Base-by-base conservation (phyloP, 345 rosid genomes). In the Populus pruinosa region DNA sequence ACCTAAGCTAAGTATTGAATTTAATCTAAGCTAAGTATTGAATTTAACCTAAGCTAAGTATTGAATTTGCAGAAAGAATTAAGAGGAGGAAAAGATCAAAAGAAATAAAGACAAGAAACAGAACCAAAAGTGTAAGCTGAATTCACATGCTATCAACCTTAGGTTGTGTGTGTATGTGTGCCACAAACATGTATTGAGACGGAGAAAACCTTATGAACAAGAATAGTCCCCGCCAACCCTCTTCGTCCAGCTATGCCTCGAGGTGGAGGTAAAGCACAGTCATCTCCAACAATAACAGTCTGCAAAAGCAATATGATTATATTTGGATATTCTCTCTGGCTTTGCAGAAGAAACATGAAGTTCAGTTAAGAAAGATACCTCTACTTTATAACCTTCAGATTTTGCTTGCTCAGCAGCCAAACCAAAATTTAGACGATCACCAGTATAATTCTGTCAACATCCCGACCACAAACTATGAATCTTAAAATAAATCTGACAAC, bases 321-420 rank as follows among this genome's bases (percentile, higher is more conserved):
- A 18, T 68, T 6, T n/a, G 14, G 25, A 23, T 43, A 33, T 67
- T 67, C 43, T 69, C 50, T 69, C 72, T 23, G 41, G 70, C 17
- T 11, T 23, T 39, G 72, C 35, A 23, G 23, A 9, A 69, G 72
- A 39, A 23, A 59, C 64, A 23, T 41, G 18, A 25, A 67, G 27
- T n/a, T 43, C 14, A 23, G 53, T n/a, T 38, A 39, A 23, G 8
- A 55, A 9, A 71, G 76, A 31, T 85, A 95, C 99, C 93, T 95
- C 98, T 56, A 95, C 87, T 87, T 92, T 88, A 81, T 90, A 95
- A 81, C 98, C 99, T 88, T 95, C 99, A 76, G 97, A 89, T 87
- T 92, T 93, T 77, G 99, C 99, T 91, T 91, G 98, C 87, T 95
- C 99, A 70, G 97, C 99, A 70, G 99, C 99, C 89, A 95, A 84